These are phyloP conservation scores for Meira nashicola DNA, from an alignment of 1,284 basidiomycete species.

Conservation along the genomic window DNA sequence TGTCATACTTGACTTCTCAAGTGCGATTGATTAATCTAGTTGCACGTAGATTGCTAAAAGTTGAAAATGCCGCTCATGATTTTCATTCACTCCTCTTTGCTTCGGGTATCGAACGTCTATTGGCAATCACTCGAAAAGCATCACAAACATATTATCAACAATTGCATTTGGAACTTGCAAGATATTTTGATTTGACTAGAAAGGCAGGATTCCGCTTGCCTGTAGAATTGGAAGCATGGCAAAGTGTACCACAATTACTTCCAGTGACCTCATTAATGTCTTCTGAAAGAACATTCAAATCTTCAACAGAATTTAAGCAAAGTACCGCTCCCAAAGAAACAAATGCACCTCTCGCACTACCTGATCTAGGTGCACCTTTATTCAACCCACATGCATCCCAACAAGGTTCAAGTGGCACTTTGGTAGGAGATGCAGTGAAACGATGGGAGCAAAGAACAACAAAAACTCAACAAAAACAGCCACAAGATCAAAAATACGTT, in stretches of 20 bases:
- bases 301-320: too few species aligned
- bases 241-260: not conserved
- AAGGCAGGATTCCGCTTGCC: constrained; percentile 13
- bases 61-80: constrained; percentile 15
- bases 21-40: constrained; percentile 34
- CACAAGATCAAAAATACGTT: too few species aligned
- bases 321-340: too few species aligned
- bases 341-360: too few species aligned
- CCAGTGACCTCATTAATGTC: too few species aligned
- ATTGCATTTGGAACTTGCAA: constrained; percentile 44
- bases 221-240: constrained; percentile 13
- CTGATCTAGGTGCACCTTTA: too few species aligned
- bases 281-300: too few species aligned
- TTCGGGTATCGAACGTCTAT: constrained; percentile 30
- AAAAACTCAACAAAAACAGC: too few species aligned
- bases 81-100: constrained; percentile 34
- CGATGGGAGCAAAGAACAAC: too few species aligned
- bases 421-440: too few species aligned
- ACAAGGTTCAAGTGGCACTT: too few species aligned
- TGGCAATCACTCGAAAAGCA: constrained; percentile 21
- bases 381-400: too few species aligned
- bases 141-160: constrained; percentile 42
- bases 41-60: constrained; percentile 12
- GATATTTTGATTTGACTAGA: constrained; percentile 18
- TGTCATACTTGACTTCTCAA: constrained; percentile 63